Evolutionary conservation across 495 filamentous ascomycete species (phyloP).

Genomic region (Aspergillus baeticus): DNA sequence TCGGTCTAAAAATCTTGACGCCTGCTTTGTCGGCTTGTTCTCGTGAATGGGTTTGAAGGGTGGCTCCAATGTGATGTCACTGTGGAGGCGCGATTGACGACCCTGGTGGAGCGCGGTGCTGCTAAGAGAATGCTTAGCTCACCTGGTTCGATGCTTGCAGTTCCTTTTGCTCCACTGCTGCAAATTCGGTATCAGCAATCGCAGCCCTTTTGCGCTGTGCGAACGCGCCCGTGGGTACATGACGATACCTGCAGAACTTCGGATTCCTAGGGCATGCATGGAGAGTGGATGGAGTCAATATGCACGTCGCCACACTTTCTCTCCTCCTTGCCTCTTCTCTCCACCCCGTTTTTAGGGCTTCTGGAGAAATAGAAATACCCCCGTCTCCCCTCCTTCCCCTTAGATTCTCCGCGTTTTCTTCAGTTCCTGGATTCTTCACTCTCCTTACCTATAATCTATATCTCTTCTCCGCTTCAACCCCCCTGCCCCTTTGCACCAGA

Average conservation of each 20-base stretch:
- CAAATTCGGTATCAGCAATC: background rate
- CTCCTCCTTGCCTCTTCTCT: background rate
- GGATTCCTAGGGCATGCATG: background rate
- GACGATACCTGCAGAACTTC: background rate
- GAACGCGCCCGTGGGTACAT: background rate
- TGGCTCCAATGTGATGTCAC: background rate
- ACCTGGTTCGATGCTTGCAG: background rate
- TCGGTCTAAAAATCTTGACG: background rate
- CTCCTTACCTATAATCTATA: constrained; percentile 1
- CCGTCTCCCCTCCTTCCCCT: constrained; percentile 4
- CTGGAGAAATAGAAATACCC: constrained; percentile 14
- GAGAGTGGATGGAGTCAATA: background rate
- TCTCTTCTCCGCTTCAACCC: no score
- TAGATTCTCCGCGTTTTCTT: constrained; percentile 4
- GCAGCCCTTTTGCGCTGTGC: background rate
- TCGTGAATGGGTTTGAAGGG: background rate
- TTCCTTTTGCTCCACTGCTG: background rate
- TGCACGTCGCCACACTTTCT: background rate
- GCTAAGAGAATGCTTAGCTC: constrained; percentile 5
- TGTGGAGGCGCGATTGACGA: background rate
- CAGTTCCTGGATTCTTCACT: background rate
- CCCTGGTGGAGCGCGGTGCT: background rate
- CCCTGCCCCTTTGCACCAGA: background rate
- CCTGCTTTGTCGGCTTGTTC: background rate
- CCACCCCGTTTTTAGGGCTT: background rate